Conservation (phyloP, 2,329 filamentous ascomycete species). For the Chlorencoelia australis region DNA sequence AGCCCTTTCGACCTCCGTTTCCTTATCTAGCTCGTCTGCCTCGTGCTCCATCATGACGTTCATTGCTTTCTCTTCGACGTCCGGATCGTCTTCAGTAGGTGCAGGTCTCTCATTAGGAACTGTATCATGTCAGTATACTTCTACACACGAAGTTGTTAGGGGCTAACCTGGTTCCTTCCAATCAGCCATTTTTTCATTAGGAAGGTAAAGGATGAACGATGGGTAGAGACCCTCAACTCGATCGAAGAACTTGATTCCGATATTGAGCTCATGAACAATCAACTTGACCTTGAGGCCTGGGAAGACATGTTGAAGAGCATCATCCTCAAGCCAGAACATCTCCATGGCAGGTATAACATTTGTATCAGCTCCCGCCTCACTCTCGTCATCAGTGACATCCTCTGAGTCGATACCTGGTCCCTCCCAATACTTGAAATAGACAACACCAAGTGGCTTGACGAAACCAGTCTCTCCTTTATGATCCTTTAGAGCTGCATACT, state of each 20-base stretch:
- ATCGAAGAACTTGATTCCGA: slow-evolving; percentile 56
- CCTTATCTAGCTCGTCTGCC: neutral
- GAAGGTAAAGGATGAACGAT: slow-evolving; percentile 53
- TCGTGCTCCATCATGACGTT: slow-evolving; percentile 10
- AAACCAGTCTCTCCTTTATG: slow-evolving; percentile 24
- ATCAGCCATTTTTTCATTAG: slow-evolving; percentile 57
- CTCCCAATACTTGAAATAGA: slow-evolving; percentile 35
- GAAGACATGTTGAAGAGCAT: slow-evolving; percentile 45
- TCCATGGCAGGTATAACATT: slow-evolving; percentile 30
- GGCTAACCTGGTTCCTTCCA: slow-evolving; percentile 47
- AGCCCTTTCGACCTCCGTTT: no score
- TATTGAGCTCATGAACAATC: slow-evolving; percentile 44
- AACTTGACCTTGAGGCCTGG: slow-evolving; percentile 54
- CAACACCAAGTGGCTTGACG: slow-evolving; percentile 35
- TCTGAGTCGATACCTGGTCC: slow-evolving; percentile 23
- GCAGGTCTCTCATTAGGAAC: slow-evolving; percentile 20
- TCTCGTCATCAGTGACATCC: slow-evolving; percentile 20
- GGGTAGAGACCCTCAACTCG: slow-evolving; percentile 43
- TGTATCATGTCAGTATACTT: slow-evolving; percentile 7
- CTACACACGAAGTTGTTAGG: neutral
- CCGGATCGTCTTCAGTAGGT: slow-evolving; percentile 24
- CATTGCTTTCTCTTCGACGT: slow-evolving; percentile 19
- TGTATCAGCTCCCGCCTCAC: slow-evolving; percentile 16
- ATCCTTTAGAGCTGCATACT: slow-evolving; percentile 35
- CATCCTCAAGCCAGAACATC: slow-evolving; percentile 58